phyloP scores from a whole-genome alignment of 2,329 filamentous ascomycete species.

The Penicillium janthinellum region DNA sequence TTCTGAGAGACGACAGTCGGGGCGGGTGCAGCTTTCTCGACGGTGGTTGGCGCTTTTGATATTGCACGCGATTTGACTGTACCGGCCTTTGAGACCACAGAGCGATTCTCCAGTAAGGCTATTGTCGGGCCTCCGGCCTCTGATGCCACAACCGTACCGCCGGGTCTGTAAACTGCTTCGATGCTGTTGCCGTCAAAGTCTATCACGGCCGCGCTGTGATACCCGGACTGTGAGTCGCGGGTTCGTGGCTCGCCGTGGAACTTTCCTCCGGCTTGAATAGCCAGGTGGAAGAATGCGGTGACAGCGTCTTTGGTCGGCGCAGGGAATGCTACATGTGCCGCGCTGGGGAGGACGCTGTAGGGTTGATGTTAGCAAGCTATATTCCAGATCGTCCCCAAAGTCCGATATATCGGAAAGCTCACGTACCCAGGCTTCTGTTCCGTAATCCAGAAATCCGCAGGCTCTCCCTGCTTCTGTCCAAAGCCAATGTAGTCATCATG shows the following conservation, averaged over 20 bases:
- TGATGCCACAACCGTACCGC: slow-evolving; percentile 29
- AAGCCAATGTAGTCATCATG: slow-evolving; percentile 64
- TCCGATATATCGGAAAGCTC: background rate
- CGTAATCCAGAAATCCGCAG: slow-evolving; percentile 64
- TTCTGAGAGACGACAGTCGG: slow-evolving; percentile 27
- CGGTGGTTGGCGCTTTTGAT: slow-evolving; percentile 31
- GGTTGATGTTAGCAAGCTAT: background rate
- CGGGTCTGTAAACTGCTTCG: slow-evolving; percentile 67
- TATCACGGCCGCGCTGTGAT: slow-evolving; percentile 65
- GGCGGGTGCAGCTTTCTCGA: slow-evolving; percentile 21
- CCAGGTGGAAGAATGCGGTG: slow-evolving; percentile 70
- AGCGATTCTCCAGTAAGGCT: slow-evolving; percentile 41
- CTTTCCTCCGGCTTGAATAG: slow-evolving; percentile 64
- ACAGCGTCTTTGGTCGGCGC: slow-evolving; percentile 68
- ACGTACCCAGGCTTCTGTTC: slow-evolving; percentile 62
- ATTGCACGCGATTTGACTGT: slow-evolving; percentile 30
- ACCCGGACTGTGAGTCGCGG: slow-evolving; percentile 56
- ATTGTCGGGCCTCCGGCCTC: slow-evolving; percentile 35
- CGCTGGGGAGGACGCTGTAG: slow-evolving; percentile 52
- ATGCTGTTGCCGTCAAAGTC: slow-evolving; percentile 85
- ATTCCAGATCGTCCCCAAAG: background rate
- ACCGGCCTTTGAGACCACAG: slow-evolving; percentile 40
- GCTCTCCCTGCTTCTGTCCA: slow-evolving; percentile 56
- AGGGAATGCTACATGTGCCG: slow-evolving; percentile 67
- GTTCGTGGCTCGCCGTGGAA: slow-evolving; percentile 59